A percentile compares a stretch with the other conserved stretches of the same genome.
phyloP scores from a whole-genome alignment of 495 filamentous ascomycete species.

The Penicillium fimorum region DNA sequence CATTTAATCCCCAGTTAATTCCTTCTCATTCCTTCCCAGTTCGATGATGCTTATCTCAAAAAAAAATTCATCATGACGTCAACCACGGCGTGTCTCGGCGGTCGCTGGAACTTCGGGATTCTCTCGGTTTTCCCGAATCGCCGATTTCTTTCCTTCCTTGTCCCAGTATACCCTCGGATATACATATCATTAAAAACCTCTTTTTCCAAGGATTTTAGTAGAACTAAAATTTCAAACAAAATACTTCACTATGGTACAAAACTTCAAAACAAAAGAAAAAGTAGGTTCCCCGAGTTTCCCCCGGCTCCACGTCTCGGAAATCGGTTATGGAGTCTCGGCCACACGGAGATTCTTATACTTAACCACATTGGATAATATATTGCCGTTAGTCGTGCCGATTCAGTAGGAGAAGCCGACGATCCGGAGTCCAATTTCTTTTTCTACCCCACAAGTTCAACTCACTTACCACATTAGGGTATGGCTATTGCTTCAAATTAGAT shows the following conservation, averaged over 20 bases:
- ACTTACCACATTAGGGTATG: neutral
- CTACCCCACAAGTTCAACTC: constrained; percentile 1
- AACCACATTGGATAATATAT: neutral
- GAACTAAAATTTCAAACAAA: no score
- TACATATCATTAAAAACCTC: neutral
- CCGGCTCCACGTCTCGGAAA: constrained; percentile 23
- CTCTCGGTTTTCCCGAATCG: neutral
- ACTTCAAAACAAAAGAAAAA: neutral
- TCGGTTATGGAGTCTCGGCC: constrained; percentile 40
- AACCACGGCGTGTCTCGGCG: neutral
- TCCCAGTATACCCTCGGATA: neutral
- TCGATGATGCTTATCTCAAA: constrained; percentile 5
- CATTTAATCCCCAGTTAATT: neutral
- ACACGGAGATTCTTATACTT: constrained; percentile 30
- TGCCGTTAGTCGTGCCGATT: neutral
- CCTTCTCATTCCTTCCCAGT: neutral
- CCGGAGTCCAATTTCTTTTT: neutral
- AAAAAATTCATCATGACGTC: constrained; percentile 15
- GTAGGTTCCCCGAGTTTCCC: constrained; percentile 12
- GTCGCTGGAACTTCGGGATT: neutral
- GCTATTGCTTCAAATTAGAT: no score
- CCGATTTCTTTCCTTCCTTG: no score
- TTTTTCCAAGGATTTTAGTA: neutral
- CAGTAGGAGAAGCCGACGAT: neutral
- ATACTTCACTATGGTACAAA: neutral